These are phyloP conservation scores for Salix dunnii DNA, from an alignment of 345 rosid species.

Conservation along the genomic window DNA sequence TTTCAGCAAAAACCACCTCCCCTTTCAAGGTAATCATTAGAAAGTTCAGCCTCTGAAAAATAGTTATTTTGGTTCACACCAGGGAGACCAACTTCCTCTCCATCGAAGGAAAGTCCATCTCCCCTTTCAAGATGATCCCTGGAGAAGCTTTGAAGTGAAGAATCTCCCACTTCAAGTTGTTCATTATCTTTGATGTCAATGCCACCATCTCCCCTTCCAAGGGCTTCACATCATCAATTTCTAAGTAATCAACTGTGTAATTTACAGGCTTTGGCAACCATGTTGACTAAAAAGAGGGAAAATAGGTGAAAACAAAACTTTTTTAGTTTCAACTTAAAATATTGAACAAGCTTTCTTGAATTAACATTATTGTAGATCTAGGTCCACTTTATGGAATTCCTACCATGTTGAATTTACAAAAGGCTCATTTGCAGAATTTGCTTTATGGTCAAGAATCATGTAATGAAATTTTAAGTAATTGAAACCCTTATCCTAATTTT, in stretches of 20 bases:
- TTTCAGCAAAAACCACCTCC: slow-evolving; percentile 83
- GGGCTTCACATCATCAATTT: slow-evolving; percentile 40
- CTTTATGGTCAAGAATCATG: not conserved
- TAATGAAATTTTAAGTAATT: not conserved
- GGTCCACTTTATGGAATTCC: not conserved
- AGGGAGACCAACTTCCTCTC: slow-evolving; percentile 35
- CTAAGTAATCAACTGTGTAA: slow-evolving; percentile 39
- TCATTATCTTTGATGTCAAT: slow-evolving; percentile 12
- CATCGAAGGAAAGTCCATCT: slow-evolving; percentile 47
- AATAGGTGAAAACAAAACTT: not conserved
- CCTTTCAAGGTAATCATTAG: slow-evolving; percentile 38
- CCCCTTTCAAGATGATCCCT: slow-evolving; percentile 40
- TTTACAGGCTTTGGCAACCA: slow-evolving; percentile 57
- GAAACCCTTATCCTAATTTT: not conserved
- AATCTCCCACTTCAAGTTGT: slow-evolving; percentile 22
- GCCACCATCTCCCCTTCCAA: slow-evolving; percentile 15
- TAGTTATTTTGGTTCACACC: slow-evolving; percentile 19
- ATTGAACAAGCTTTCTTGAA: not conserved
- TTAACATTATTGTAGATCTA: not conserved
- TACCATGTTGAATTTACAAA: not conserved
- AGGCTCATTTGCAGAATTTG: not conserved
- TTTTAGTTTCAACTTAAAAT: not conserved
- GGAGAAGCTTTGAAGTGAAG: slow-evolving; percentile 11
- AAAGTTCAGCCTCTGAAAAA: slow-evolving; percentile 23
- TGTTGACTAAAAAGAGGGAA: slow-evolving; percentile 46